phyloP scores from a whole-genome alignment of 2,329 filamentous ascomycete species.

The Aspergillus fumigatiaffinis region DNA sequence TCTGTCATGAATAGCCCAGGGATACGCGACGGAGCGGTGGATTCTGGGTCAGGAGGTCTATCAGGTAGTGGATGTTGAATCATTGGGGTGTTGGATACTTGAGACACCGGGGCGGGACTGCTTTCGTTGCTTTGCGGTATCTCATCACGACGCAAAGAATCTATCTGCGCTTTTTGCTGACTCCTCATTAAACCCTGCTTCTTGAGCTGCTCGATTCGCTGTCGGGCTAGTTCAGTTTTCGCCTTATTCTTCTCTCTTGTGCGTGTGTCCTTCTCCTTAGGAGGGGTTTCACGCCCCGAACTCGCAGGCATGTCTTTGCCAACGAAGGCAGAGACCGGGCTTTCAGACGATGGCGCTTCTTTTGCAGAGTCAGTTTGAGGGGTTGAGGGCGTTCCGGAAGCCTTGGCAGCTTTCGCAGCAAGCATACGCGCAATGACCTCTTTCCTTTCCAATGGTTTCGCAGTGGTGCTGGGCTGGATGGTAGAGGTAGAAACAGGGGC shows the following conservation, averaged over 20 bases:
- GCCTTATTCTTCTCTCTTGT: slow-evolving; percentile 52
- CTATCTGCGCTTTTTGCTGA: slow-evolving; percentile 26
- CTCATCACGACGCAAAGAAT: slow-evolving; percentile 4
- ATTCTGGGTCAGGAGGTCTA: slow-evolving; percentile 31
- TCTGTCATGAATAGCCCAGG: slow-evolving; percentile 52
- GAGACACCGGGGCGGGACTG: background rate
- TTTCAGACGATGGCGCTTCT: slow-evolving; percentile 6
- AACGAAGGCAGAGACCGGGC: slow-evolving; percentile 1
- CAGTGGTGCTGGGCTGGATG: slow-evolving; percentile 1
- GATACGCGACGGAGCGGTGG: slow-evolving; percentile 37
- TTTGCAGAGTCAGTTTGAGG: slow-evolving; percentile 9
- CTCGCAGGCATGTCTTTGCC: slow-evolving; percentile 7
- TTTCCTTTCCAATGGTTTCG: slow-evolving; percentile 61
- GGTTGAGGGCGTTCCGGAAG: slow-evolving; percentile 15
- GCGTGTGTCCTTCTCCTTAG: slow-evolving; percentile 23
- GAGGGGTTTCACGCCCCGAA: slow-evolving; percentile 7
- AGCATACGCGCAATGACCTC: slow-evolving; percentile 73
- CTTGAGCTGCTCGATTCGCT: slow-evolving; percentile 73
- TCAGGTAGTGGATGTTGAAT: slow-evolving; percentile 37
- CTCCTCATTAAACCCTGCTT: slow-evolving; percentile 45
- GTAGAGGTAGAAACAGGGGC: background rate
- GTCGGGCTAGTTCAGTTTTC: slow-evolving; percentile 70
- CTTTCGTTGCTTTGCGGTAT: slow-evolving; percentile 3
- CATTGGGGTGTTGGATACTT: slow-evolving; percentile 6
- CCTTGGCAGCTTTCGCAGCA: slow-evolving; percentile 65